Conservation (phyloP, 768 basidiomycete genomes). For the Xanthoconium purpureum region DNA sequence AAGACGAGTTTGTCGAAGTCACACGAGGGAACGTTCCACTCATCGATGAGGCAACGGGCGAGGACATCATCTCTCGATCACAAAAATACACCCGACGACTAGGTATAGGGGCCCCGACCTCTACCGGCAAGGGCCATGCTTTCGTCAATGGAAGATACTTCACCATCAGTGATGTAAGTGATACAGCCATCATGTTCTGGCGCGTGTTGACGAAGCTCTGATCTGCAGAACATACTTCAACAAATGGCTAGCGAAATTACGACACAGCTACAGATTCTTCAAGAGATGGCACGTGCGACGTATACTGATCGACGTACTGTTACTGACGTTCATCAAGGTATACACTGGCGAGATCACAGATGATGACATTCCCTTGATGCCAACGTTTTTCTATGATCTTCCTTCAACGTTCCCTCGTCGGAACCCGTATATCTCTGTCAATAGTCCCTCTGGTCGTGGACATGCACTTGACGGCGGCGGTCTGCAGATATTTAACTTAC, state of each 20-base stretch:
- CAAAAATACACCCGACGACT: constrained; percentile 58
- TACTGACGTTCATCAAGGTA: constrained; percentile 38
- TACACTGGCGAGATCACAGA: constrained; percentile 59
- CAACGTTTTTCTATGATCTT: constrained; percentile 87
- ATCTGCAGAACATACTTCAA: constrained; percentile 23
- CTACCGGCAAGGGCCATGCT: constrained; percentile 54
- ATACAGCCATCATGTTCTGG: too few relatives aligned
- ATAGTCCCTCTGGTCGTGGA: constrained; percentile 33
- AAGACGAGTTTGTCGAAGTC: constrained; percentile 41
- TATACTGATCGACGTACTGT: not conserved
- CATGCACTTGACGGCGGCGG: constrained; percentile 4
- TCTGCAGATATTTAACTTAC: constrained; percentile 27
- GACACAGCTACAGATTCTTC: constrained; percentile 63
- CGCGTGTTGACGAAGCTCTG: not conserved
- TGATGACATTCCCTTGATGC: constrained; percentile 45
- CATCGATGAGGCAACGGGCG: constrained; percentile 27
- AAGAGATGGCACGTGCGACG: constrained; percentile 56
- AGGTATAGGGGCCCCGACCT: constrained; percentile 39
- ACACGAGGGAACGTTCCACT: constrained; percentile 26
- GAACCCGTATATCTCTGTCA: constrained; percentile 72
- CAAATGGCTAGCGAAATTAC: constrained; percentile 43
- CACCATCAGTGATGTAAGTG: constrained; percentile 61
- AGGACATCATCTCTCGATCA: constrained; percentile 42
- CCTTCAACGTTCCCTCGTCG: constrained; percentile 67
- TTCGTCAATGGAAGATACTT: constrained; percentile 91